These are phyloP conservation scores for Ceratocystis cubensis DNA, from an alignment of 2,329 filamentous ascomycete species.

Conservation along the genomic window DNA sequence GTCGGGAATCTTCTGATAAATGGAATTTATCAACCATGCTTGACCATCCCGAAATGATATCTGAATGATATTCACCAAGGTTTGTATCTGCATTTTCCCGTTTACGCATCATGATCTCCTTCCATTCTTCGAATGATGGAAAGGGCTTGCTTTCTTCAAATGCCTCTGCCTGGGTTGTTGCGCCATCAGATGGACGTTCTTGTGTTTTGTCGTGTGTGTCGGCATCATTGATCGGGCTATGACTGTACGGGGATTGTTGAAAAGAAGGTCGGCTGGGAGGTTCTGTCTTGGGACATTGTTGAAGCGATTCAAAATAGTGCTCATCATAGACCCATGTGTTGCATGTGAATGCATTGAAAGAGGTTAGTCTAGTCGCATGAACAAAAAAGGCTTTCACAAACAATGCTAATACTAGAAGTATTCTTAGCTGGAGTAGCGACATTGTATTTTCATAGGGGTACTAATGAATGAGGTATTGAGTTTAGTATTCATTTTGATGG, in stretches of 20 bases:
- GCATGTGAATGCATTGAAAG: not conserved
- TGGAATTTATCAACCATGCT: not conserved
- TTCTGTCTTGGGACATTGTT: not conserved
- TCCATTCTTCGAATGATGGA: conserved; percentile 20
- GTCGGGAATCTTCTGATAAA: not conserved
- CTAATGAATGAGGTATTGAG: no score
- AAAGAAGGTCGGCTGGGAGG: not conserved
- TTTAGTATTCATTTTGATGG: no score
- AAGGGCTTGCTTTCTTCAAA: not conserved
- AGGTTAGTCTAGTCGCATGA: no score
- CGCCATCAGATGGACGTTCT: not conserved
- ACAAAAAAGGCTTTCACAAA: no score
- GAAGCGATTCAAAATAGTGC: not conserved
- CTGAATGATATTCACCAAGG: not conserved
- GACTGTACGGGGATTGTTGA: not conserved
- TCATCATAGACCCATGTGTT: not conserved
- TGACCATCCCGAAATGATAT: not conserved
- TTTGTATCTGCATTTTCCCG: not conserved
- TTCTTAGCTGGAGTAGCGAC: no score
- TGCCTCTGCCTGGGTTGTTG: not conserved
- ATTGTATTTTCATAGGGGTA: no score
- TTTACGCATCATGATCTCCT: conserved; percentile 16
- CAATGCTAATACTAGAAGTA: no score
- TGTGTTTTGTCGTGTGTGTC: not conserved
- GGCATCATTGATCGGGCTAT: not conserved